phyloP scores from a whole-genome alignment of 352 stramenopile genomes.

The Phytopythium helicoides region DNA sequence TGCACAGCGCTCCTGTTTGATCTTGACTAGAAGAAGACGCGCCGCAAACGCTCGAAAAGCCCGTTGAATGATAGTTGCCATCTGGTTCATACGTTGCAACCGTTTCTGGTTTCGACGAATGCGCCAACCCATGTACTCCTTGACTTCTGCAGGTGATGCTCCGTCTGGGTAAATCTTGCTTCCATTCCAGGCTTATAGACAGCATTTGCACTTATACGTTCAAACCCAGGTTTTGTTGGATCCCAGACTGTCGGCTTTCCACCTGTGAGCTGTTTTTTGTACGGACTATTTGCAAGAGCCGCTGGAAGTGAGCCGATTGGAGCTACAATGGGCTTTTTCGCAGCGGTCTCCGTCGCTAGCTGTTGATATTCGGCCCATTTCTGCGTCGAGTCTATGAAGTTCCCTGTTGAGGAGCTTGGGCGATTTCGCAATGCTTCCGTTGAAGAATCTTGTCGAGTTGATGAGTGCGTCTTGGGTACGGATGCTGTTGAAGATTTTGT shows the following conservation, averaged over 20 bases:
- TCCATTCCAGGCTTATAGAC: constrained; percentile 82
- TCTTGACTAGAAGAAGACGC: constrained; percentile 68
- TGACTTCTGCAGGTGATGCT: constrained; percentile 68
- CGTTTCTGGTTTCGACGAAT: constrained; percentile 93
- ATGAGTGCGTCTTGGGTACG: background rate
- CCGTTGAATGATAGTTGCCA: constrained; percentile 88
- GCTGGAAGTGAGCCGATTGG: background rate
- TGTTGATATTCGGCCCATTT: constrained; percentile 4
- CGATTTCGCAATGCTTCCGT: background rate
- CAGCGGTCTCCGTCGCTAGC: background rate
- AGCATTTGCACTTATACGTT: constrained; percentile 82
- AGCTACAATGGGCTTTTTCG: background rate
- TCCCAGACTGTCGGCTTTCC: constrained; percentile 36
- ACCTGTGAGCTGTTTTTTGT: background rate
- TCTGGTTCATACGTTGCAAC: constrained; percentile 81
- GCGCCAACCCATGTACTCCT: constrained; percentile 96
- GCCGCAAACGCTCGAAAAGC: constrained; percentile 89
- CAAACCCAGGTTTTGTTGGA: constrained; percentile 79
- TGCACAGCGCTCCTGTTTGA: constrained; percentile 77
- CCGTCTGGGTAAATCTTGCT: constrained; percentile 82
- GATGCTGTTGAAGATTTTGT: constrained; percentile 28
- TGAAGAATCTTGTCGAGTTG: background rate
- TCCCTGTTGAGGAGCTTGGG: background rate
- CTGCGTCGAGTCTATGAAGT: background rate
- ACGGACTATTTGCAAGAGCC: background rate